Percentiles rank a stretch among this genome's conserved stretches.
Evolutionary conservation across 2,329 filamentous ascomycete genomes (phyloP).

Genomic region (Aspergillus texensis): DNA sequence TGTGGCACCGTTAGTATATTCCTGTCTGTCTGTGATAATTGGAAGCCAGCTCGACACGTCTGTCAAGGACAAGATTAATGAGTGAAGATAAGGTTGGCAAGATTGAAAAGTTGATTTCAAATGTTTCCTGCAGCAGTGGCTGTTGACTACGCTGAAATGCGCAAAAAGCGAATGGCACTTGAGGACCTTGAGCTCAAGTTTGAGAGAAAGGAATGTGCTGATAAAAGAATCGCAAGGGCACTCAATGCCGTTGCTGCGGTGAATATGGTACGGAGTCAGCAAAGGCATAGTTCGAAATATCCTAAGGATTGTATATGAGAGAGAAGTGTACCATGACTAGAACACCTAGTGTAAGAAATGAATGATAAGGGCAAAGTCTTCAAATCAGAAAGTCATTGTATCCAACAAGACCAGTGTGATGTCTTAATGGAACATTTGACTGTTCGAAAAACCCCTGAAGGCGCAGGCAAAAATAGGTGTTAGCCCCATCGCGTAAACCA

Average conservation of each 20-base stretch:
- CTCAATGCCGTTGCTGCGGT: conserved; percentile 35
- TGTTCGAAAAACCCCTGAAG: conserved; percentile 17
- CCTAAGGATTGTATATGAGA: conserved; percentile 3
- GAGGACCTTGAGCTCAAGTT: conserved; percentile 24
- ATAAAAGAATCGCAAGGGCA: conserved; percentile 29
- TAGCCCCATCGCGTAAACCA: conserved; percentile 9
- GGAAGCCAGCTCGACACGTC: conserved; percentile 16
- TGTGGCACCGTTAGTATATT: neutral
- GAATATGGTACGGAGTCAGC: conserved; percentile 9
- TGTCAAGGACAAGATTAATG: conserved; percentile 9
- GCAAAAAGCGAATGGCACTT: conserved; percentile 17
- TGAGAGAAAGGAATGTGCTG: conserved; percentile 19
- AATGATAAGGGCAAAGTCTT: conserved; percentile 23
- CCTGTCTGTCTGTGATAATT: neutral
- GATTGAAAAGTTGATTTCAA: conserved; percentile 5
- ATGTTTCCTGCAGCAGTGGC: conserved; percentile 3
- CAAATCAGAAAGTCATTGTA: conserved; percentile 24
- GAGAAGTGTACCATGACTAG: conserved; percentile 22
- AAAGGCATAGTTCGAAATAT: conserved; percentile 7
- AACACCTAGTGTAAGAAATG: conserved; percentile 15
- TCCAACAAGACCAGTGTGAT: conserved; percentile 27
- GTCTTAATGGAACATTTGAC: conserved; percentile 20
- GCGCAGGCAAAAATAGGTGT: conserved; percentile 12
- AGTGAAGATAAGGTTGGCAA: conserved; percentile 10
- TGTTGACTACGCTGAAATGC: conserved; percentile 5